Evolutionary conservation across 768 basidiomycete species (phyloP), one percentile per base, ranked within the genome.

Genomic region (Phaffia australis): DNA sequence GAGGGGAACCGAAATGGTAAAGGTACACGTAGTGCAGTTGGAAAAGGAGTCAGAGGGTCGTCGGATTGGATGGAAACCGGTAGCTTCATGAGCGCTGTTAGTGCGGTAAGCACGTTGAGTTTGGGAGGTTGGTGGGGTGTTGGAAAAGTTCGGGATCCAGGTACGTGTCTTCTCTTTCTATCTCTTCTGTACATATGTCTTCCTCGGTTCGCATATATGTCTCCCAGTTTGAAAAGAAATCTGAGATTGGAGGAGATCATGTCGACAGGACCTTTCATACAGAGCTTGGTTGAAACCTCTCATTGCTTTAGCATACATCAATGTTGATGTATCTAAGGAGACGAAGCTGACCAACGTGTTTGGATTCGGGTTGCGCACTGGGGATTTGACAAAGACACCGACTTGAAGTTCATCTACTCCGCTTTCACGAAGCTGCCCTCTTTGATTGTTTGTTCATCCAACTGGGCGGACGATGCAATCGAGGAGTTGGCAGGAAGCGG

Each of bases 351-450:
- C 63, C 63, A 25, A 42, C 30, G 25, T 64, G 27, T 2, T 77
- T 85, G 21, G 35, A 11, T 5, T 42, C 35, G 89, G 87, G 11
- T 79, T 89, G 21, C 79, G 84, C 30, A 89, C 87, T 42, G 35
- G 35, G 35, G 6, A 11, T 5, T 81, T 89, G 69, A 83, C 84
- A 76, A 87, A 70, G 86, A 91, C 64, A 74, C 79, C 2, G 87
- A 90, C 72, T 84, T 94, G 75, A 90, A 84, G 74, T 89, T 85
- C 76, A 81, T 93, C 69, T 94, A 85, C 78, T 89, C 89, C 74
- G 83, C 85, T 74, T 89, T 94, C 79, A 95, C 89, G 54, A 90
- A 88, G 77, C 79, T 95, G 0, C 91, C 91, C 19, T 86, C 89
- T 1, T 79, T 94, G 49, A 77, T 80, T 8, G 77, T 93, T 64